These are phyloP conservation scores for Bauhinia variegata DNA, from an alignment of 306 rosid species.

Conservation along the genomic window DNA sequence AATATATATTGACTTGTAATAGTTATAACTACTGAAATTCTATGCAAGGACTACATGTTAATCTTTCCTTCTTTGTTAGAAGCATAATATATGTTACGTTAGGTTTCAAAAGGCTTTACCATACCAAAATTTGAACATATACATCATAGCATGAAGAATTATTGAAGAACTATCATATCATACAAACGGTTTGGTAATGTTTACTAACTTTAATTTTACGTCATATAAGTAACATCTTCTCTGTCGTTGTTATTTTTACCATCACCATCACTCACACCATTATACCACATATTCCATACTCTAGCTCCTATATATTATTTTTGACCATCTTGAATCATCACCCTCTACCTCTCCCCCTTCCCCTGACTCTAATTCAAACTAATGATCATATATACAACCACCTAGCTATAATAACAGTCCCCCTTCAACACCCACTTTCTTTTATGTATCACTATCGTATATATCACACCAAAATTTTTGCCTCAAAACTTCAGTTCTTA, in stretches of 20 bases:
- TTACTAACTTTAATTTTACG: slow-evolving; percentile 5
- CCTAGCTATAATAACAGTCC: neutral
- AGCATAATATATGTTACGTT: too few species aligned
- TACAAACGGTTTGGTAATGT: slow-evolving; percentile 8
- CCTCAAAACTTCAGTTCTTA: too few species aligned
- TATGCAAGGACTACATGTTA: too few species aligned
- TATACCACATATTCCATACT: slow-evolving; percentile 18
- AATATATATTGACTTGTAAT: too few species aligned
- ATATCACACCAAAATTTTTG: too few species aligned
- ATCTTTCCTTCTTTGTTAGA: too few species aligned
- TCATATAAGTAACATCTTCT: slow-evolving; percentile 21
- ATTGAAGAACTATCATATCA: neutral
- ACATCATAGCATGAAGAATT: neutral
- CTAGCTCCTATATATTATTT: neutral
- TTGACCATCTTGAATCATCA: slow-evolving; percentile 25
- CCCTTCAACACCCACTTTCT: neutral
- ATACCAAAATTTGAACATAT: too few species aligned
- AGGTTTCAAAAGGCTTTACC: too few species aligned
- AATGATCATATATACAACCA: slow-evolving; percentile 3
- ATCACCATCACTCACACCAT: too few species aligned
- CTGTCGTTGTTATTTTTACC: slow-evolving; percentile 32
- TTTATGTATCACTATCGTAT: neutral
- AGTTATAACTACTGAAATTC: too few species aligned
- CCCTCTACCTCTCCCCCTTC: slow-evolving; percentile 6
- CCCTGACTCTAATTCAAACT: slow-evolving; percentile 16